Base-by-base conservation (phyloP, 805 yeast genomes). In the Teunomyces barrocoloradensis region DNA sequence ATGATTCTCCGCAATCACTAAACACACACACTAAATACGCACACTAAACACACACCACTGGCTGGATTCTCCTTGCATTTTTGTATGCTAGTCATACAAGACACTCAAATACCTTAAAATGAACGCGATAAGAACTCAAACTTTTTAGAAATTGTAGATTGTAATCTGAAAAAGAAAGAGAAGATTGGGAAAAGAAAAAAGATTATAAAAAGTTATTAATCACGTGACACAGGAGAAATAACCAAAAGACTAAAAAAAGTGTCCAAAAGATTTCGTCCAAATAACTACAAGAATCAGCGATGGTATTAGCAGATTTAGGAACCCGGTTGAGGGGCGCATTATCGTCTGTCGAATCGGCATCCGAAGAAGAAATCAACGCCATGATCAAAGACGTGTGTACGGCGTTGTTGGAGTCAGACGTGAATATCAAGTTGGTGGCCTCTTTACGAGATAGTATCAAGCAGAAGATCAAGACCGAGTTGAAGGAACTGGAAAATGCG, bases 391-490 rank as follows among this genome's bases (percentile, higher is more conserved):
- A 87, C 58, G 84, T 92, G 44, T 88, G 95, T 49, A 84, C 87
- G 49, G 99, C 99, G 0, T 77, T 92, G 48, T 73, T 94, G 48
- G 97, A 91, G 66, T 79, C 94, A n/a, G 99, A 92, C 67, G 98
- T 92, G 20, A 94, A 94, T 61, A 84, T 94, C 62, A 81, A 80
- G 56, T 75, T 92, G 42, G 99, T 92, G 25, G 82, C 88, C 33
- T 78, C 77, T 53, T 71, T 92, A 51, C 79, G 97, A 61, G 85
- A 80, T 54, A 83, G 85, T 56, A 70, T 73, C 44, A 60, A 62
- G 44, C 39, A 54, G 10, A 65, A 68, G 48, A 79, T 92, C 55
- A 82, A 81, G 58, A 60, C 71, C 35, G 80, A 78, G 34, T 74
- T 89, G 43, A 75, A 79, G 46, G 70, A 71, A 25, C 74, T 74